Conservation (phyloP, 805 yeast species). For the Wickerhamiella kurtzmanii region DNA sequence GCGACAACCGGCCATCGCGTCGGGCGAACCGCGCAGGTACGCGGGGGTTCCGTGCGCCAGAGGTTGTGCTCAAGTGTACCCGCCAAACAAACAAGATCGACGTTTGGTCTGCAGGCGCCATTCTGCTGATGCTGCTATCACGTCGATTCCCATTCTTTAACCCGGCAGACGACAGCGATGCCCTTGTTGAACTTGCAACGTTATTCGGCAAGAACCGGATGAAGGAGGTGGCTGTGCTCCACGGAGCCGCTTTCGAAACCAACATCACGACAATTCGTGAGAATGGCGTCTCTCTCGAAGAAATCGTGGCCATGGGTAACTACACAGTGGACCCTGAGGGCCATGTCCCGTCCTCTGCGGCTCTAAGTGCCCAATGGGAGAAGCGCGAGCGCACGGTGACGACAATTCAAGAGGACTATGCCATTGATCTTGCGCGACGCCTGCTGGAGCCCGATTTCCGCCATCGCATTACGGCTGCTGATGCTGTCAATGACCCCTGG, state of each 20-base stretch:
- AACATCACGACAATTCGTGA: constrained; percentile 40
- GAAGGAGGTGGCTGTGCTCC: constrained; percentile 65
- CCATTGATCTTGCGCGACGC: constrained; percentile 28
- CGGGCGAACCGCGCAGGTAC: constrained; percentile 97
- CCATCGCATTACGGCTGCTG: constrained; percentile 50
- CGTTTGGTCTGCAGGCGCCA: constrained; percentile 88
- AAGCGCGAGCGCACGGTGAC: neutral
- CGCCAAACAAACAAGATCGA: constrained; percentile 73
- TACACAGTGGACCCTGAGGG: constrained; percentile 3
- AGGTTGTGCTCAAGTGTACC: constrained; percentile 73
- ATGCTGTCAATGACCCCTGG: constrained; percentile 50
- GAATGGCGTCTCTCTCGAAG: constrained; percentile 28
- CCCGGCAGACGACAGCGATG: constrained; percentile 87
- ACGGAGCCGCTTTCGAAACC: constrained; percentile 77
- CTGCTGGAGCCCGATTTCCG: constrained; percentile 61
- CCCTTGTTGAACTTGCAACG: constrained; percentile 68
- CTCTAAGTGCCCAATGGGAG: neutral
- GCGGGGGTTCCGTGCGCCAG: constrained; percentile 90
- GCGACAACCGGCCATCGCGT: constrained; percentile 75
- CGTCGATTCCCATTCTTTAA: constrained; percentile 87
- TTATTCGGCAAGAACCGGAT: constrained; percentile 65
- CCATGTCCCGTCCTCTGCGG: neutral
- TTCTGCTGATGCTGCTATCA: constrained; percentile 60
- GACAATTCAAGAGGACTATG: constrained; percentile 16
- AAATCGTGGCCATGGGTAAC: constrained; percentile 29